These are phyloP conservation scores for Ensete glaucum DNA, from an alignment of 176 grass and related monocot species.

Conservation along the genomic window DNA sequence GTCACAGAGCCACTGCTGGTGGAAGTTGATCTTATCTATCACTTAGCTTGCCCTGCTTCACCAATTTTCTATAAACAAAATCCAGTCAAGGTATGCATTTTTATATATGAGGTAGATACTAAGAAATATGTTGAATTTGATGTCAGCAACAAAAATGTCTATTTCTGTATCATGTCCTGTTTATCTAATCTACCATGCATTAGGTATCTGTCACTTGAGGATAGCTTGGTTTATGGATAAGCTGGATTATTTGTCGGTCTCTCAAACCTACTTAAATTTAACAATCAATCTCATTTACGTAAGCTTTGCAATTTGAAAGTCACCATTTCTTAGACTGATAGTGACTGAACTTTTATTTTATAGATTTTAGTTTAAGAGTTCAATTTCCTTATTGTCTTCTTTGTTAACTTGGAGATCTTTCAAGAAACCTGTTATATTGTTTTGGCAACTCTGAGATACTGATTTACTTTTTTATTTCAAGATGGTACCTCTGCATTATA, in stretches of 20 bases:
- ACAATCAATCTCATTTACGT: not conserved
- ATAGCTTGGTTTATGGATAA: too few relatives aligned
- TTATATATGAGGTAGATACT: not conserved
- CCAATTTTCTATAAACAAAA: slow-evolving; percentile 23
- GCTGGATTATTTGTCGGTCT: too few relatives aligned
- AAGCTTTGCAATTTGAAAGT: not conserved
- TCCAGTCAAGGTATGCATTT: slow-evolving; percentile 17
- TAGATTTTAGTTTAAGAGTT: not conserved
- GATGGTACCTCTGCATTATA: too few relatives aligned
- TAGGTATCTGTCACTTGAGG: too few relatives aligned
- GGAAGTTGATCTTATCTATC: slow-evolving; percentile 92
- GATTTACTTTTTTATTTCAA: too few relatives aligned
- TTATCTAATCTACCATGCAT: too few relatives aligned
- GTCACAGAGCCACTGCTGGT: slow-evolving; percentile 82
- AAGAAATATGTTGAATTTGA: not conserved
- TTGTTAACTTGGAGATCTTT: too few relatives aligned
- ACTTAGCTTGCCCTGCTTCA: slow-evolving; percentile 37
- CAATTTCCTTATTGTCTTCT: not conserved
- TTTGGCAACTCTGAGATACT: too few relatives aligned
- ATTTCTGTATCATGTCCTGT: too few relatives aligned
- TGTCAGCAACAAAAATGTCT: not conserved
- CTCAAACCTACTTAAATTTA: too few relatives aligned
- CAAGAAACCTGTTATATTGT: too few relatives aligned
- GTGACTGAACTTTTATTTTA: not conserved
- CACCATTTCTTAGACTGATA: not conserved